These are phyloP conservation scores for Adansonia gregorii DNA, from an alignment of 441 rosid genomes.

Conservation along the genomic window DNA sequence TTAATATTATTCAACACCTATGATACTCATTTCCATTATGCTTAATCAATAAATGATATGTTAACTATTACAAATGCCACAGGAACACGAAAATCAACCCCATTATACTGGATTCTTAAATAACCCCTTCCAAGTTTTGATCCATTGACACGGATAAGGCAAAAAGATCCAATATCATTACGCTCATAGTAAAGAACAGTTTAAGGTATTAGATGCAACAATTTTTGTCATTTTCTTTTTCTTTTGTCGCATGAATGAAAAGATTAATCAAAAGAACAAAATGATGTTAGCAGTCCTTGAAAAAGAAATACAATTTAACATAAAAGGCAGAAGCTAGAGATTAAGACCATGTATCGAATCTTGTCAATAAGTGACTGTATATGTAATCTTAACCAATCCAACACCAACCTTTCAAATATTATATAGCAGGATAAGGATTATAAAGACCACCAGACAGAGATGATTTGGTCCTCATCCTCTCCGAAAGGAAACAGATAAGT, in stretches of 20 bases:
- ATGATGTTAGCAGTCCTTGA: not conserved
- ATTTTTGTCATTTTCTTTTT: not conserved
- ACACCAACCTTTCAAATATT: constrained; percentile 27
- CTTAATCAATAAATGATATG: not conserved
- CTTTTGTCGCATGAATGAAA: not conserved
- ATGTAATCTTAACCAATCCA: constrained; percentile 25
- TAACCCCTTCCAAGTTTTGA: constrained; percentile 5
- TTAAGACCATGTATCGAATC: constrained; percentile 16
- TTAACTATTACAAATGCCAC: not conserved
- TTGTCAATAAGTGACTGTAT: not conserved
- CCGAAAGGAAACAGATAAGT: constrained; percentile 19
- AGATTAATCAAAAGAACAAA: not conserved
- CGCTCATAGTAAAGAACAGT: not conserved
- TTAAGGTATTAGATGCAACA: not conserved
- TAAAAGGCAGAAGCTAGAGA: constrained; percentile 1
- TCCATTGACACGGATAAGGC: not conserved
- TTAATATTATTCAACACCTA: not conserved
- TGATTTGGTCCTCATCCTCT: constrained; percentile 24
- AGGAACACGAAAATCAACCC: not conserved
- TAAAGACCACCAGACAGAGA: constrained; percentile 10
- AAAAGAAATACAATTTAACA: not conserved
- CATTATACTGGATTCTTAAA: not conserved
- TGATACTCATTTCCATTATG: not conserved
- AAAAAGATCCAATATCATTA: not conserved
- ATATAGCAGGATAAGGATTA: constrained; percentile 35